These are phyloP conservation scores for Dunaliella sp. DNA, from an alignment of 139 green algal genomes.

Conservation along the genomic window DNA sequence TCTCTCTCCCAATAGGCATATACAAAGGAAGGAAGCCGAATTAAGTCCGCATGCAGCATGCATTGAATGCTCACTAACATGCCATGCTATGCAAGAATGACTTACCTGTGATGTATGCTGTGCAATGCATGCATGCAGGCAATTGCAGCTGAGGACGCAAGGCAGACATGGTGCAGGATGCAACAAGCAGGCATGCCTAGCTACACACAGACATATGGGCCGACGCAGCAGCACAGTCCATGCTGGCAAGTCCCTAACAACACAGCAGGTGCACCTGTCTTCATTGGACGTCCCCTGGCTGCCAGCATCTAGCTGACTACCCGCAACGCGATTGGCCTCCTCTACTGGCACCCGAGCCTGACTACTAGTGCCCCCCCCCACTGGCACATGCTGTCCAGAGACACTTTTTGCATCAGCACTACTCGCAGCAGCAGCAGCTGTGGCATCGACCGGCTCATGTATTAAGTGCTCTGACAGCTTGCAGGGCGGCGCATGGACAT, in stretches of 20 bases:
- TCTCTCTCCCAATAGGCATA: background rate
- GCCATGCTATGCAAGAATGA: background rate
- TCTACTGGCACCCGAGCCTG: background rate
- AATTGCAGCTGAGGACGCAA: too few species aligned
- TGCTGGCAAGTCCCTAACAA: background rate
- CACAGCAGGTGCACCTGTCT: background rate
- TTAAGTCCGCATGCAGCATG: constrained; percentile 8
- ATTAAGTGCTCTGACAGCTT: background rate
- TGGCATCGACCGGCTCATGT: background rate
- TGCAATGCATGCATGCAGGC: too few species aligned
- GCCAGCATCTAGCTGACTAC: background rate
- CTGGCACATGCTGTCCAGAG: constrained; percentile 1
- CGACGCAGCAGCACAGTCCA: background rate
- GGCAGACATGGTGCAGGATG: too few species aligned
- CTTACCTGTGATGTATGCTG: too few species aligned
- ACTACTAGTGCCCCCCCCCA: background rate
- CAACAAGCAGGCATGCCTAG: background rate
- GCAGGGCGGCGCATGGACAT: background rate
- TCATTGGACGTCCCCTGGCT: constrained; percentile 5
- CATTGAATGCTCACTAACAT: background rate
- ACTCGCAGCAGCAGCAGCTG: background rate
- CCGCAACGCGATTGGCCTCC: constrained; percentile 5
- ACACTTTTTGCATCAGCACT: background rate
- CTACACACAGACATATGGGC: background rate
- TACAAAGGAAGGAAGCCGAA: background rate